Percentiles rank a stretch among this genome's conserved stretches.
Conservation (phyloP, 768 basidiomycete species). For the Rhodotorula taiwanensis region DNA sequence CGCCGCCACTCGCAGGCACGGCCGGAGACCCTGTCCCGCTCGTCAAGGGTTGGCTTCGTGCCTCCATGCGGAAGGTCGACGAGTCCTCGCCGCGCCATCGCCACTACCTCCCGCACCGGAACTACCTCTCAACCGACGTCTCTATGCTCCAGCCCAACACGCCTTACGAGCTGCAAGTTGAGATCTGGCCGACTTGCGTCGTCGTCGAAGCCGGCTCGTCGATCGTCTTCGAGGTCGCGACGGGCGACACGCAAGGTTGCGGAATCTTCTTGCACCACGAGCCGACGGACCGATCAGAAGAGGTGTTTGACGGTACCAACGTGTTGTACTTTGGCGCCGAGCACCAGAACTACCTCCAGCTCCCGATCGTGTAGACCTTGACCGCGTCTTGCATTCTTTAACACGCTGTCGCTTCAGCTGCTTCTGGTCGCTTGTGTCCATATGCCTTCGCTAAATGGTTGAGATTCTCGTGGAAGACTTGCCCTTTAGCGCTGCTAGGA, state of each 20-base stretch:
- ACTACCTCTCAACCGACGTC: constrained; percentile 37
- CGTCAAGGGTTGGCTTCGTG: constrained; percentile 40
- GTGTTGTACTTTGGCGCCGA: constrained; percentile 27
- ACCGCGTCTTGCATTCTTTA: too few relatives aligned
- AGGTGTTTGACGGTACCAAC: constrained; percentile 34
- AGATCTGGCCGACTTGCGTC: constrained; percentile 41
- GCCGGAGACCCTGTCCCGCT: constrained; percentile 39
- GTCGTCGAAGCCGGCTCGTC: constrained; percentile 34
- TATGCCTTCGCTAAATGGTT: too few relatives aligned
- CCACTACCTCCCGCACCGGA: constrained; percentile 38
- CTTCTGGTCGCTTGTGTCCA: too few relatives aligned
- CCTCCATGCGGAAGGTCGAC: constrained; percentile 40
- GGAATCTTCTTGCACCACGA: constrained; percentile 27
- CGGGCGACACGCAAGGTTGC: constrained; percentile 20
- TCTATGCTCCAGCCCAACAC: constrained; percentile 26
- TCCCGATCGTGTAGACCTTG: constrained; percentile 32
- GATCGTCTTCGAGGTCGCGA: constrained; percentile 31
- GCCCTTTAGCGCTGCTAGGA: too few relatives aligned
- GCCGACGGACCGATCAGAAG: constrained; percentile 9
- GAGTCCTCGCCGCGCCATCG: constrained; percentile 33
- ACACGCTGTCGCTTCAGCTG: too few relatives aligned
- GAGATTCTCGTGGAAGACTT: too few relatives aligned
- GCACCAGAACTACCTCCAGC: constrained; percentile 30
- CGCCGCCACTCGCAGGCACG: constrained; percentile 29
- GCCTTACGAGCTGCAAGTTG: constrained; percentile 36